Evolutionary conservation across 2,329 filamentous ascomycete species (phyloP), one percentile per base, ranked within the genome.

Genomic region (Colletotrichum orbiculare): DNA sequence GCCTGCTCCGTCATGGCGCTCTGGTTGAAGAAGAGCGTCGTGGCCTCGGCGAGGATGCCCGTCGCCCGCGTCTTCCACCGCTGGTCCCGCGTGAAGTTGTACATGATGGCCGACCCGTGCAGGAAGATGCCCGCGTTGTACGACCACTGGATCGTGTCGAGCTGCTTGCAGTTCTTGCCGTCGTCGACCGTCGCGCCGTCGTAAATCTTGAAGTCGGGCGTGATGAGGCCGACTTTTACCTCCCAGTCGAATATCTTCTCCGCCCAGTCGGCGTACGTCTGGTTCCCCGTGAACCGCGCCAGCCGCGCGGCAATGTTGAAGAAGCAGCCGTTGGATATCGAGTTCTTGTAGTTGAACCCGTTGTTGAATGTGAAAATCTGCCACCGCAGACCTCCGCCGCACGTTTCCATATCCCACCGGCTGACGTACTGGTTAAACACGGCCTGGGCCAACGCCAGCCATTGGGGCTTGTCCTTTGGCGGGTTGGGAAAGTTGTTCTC

Each of bases 291-390:
- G 78, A 92, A 96, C 11, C 89, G 83, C 0, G 91, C 91, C 7
- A 96, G 83, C 13, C 93, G 88, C 8, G 92, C 83, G 25, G 86
- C 88, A 33, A 91, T 74, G 74, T 91, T 89, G 79, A 91, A 90
- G 76, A 91, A 90, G 76, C 87, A 89, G 7, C 88, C 88, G 78
- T 91, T 91, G 50, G 87, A 87, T 69, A 91, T 89, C 25, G 85
- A 83, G 77, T 91, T 91, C 73, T 91, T 90, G 79, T 90, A 90
- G 75, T 86, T 81, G 77, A 81, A 89, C 54, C 92, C 92, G 61
- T 83, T 86, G 78, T 94, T 94, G 79, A 89, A 92, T 11, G 87
- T 83, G 79, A 90, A 94, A 67, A 96, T 91, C 79, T 97, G 93
- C 94, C 94, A 97, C 68, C 91, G 87, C 69, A 97, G 77, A 9